Base-by-base conservation (phyloP, 2,329 filamentous ascomycete genomes). In the Lojkania enalia region DNA sequence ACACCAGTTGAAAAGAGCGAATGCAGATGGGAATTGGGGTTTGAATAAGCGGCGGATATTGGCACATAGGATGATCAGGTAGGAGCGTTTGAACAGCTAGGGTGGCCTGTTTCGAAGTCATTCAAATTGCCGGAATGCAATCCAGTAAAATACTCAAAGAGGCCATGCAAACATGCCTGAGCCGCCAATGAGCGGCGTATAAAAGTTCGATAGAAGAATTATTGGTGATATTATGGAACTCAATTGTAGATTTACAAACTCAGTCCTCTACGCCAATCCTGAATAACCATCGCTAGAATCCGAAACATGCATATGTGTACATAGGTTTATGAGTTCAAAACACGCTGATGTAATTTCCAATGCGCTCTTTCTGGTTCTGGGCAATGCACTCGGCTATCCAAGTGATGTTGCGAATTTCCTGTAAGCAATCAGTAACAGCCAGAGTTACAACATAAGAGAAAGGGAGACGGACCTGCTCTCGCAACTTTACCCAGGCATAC, bases 311-410 rank as follows among this genome's bases (percentile, higher is more conserved):
- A 33, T 9, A 16, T 12, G 14, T 33, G 16, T 15, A 33, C 7
- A 16, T 7, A 33, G 30, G 7, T 9, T 16, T 16, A 11, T 16
- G 30, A 21, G 33, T 19, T 36, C 18, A 36, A 19, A 99, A 96
- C 51, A 97, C 94, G 74, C 90, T 96, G 71, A 99, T 99, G 74
- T 95, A 99, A 75, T 97, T 99, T 61, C 89, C 88, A 70, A 99
- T 97, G 68, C 94, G 84, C 73, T 99, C 94, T 78, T 99, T 99
- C 75, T 99, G 94, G 77, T 96, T 96, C 75, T 99, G 94, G 44
- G 94, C 94, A 81, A 99, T 99, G 76, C 94, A 99, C 74, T 99
- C 94, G 16, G 94, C 87, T 71, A 99, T 99, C 94, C 94, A 99
- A 39, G 94, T 97, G 66, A 99, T 96, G 74, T 99, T 99, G 56